Base-by-base conservation (phyloP, 2,329 filamentous ascomycete genomes). In the Clonostachys byssicola region DNA sequence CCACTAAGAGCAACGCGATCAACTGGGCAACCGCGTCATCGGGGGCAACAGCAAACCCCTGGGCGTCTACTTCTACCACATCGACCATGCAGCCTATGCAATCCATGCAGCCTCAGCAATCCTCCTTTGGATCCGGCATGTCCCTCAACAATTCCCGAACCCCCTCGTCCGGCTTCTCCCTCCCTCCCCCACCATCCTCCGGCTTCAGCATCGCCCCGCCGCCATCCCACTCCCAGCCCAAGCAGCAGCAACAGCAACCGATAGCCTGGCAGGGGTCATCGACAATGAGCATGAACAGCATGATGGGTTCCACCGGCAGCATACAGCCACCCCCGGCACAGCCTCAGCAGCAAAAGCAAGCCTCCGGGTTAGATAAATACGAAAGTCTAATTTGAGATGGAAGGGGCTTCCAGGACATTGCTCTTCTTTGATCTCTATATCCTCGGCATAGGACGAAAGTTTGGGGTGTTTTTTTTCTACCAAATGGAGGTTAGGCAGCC, bases 301-400 rank as follows among this genome's bases (percentile, higher is more conserved):
- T 53, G 48, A 56, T 51, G 47, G 50, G 47, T 39, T 58, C 56
- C 52, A 53, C 49, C 47, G 58, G 57, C 53, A 52, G 48, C 16
- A 49, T 47, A 47, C 47, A 55, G 43, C 47, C 58, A 20, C 49
- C 55, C 34, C 55, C 54, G 41, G 53, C 60, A 43, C 56, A 59
- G 50, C 57, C 60, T 47, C 56, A 60, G 51, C 56, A 60, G 33
- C 50, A 49, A 40, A 62, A 66, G 47, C 65, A 63, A 48, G 75
- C 73, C 56, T 73, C 75, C 6, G 81, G 83, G 0, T 67, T 87
- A 65, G 82, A 85, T 63, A 84, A 83, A 66, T 88, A 86, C 53
- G 78, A 84, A 62, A 87, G 84, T 66, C 60, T 88, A 54, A 63
- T 87, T 55, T 86, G 67, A 33, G 14, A 39, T 30, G 9, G 2